Base-by-base conservation (phyloP, 768 basidiomycete genomes). In the Suillus subluteus region DNA sequence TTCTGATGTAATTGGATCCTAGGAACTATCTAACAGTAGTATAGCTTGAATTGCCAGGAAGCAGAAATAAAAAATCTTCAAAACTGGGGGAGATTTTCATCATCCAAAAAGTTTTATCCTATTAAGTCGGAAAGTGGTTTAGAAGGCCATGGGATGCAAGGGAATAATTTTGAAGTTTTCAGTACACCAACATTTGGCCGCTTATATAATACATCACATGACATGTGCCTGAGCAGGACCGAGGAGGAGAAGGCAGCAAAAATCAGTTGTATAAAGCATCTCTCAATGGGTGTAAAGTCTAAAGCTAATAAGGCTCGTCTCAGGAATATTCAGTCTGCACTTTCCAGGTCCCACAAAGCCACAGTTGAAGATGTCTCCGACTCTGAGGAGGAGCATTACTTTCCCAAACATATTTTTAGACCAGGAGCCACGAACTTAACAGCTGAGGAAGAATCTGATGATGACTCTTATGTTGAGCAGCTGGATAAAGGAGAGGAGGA, bases 211-310 rank as follows among this genome's bases (percentile, higher is more conserved):
- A 26, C 23, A 26, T 50, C 50, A 50, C 2, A 2, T 50, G 50
- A 50, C 23, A 15, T 26, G 23, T 50, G 23, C 23, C 23, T 50
- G 50, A 13, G 12, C 50, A 50, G 50, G 48, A 50, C n/a, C 4
- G n/a, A 48, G 46, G 48, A 52, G 26, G 50, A 52, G 50, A 30
- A 52, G 48, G 48, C 48, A 50, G 48, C 48, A 50, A 50, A 50
- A 50, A 23, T 50, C 12, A 50, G 48, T 12, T 12, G n/a, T 23
- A 50, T 23, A 50, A 50, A 50, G 48, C 48, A 50, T 50, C 48
- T 50, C 12, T 23, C 23, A 50, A 50, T 50, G n/a, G n/a, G 48
- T 26, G 23, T 6, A 50, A 50, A n/a, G n/a, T 46, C 44, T 46
- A 46, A 44, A 44, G 44, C 44, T 44, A 44, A 44, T 44, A 44